Evolutionary conservation across 2,329 filamentous ascomycete genomes (phyloP).

Genomic region (Ceratocystis lukuohia): DNA sequence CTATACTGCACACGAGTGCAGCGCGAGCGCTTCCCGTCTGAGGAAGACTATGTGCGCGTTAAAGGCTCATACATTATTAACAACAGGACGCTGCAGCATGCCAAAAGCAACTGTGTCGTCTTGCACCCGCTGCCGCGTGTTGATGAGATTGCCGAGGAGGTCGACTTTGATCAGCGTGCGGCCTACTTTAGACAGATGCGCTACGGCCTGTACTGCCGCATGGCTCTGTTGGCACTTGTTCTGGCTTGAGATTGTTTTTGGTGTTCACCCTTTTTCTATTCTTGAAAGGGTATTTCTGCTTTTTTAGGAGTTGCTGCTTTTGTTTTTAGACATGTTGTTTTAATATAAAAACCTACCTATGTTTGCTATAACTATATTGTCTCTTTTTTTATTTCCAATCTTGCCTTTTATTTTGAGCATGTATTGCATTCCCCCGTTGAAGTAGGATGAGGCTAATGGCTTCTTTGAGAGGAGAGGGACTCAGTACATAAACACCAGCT

Average conservation of each 20-base stretch:
- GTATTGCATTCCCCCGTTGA: no score
- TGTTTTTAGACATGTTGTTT: slow-evolving; percentile 2
- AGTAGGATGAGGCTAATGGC: no score
- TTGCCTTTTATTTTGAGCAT: neutral
- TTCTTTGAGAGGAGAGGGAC: no score
- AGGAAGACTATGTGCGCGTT: slow-evolving; percentile 68
- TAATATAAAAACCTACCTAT: neutral
- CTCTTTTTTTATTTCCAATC: neutral
- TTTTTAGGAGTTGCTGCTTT: slow-evolving; percentile 16
- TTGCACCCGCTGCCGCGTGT: slow-evolving; percentile 94
- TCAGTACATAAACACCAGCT: no score
- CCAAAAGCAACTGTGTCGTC: slow-evolving; percentile 86
- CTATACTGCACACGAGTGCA: slow-evolving; percentile 95
- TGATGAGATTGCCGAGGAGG: slow-evolving; percentile 84
- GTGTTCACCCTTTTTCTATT: slow-evolving; percentile 3
- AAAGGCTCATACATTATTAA: slow-evolving; percentile 84
- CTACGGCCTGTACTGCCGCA: slow-evolving; percentile 94
- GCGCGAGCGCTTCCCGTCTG: slow-evolving; percentile 82
- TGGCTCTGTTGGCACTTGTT: slow-evolving; percentile 90
- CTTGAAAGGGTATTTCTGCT: slow-evolving; percentile 15
- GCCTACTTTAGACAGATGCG: slow-evolving; percentile 99
- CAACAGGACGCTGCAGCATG: slow-evolving; percentile 76
- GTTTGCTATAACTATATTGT: neutral
- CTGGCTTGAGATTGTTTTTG: slow-evolving; percentile 36
- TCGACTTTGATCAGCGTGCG: slow-evolving; percentile 91